Evolutionary conservation across 2,329 filamentous ascomycete species (phyloP).

Genomic region (Hypoxylon sp.): DNA sequence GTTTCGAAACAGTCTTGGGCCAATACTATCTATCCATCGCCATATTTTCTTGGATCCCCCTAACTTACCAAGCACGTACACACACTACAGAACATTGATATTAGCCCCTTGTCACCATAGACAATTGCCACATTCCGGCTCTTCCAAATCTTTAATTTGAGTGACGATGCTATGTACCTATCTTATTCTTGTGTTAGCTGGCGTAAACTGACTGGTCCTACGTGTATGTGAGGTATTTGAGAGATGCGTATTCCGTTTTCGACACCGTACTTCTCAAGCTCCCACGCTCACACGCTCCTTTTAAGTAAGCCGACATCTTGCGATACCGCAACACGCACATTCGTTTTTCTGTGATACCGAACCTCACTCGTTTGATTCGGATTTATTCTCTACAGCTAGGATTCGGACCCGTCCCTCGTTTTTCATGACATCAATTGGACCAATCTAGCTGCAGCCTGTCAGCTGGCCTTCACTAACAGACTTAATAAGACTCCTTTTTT

Average conservation of each 20-base stretch:
- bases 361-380: constrained; percentile 14
- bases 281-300: neutral
- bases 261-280: constrained; percentile 5
- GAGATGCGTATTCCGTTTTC: constrained; percentile 34
- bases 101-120: constrained; percentile 27
- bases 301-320: constrained; percentile 10
- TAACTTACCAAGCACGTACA: neutral
- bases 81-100: no score
- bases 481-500: constrained; percentile 20
- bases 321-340: constrained; percentile 25
- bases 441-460: constrained; percentile 11
- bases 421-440: constrained; percentile 25
- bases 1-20: constrained; percentile 43
- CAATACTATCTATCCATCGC: constrained; percentile 38
- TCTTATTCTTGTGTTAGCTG: constrained; percentile 26
- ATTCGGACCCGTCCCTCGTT: constrained; percentile 27
- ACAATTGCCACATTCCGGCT: constrained; percentile 43
- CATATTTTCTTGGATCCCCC: constrained; percentile 21
- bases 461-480: constrained; percentile 13
- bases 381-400: constrained; percentile 18
- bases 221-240: constrained; percentile 27
- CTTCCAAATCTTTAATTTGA: constrained; percentile 40
- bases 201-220: constrained; percentile 30
- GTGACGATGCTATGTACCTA: constrained; percentile 28
- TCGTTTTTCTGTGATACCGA: constrained; percentile 44